Evolutionary conservation across 352 stramenopile genomes (phyloP).

Genomic region (Stephanocyclus meneghinianus): DNA sequence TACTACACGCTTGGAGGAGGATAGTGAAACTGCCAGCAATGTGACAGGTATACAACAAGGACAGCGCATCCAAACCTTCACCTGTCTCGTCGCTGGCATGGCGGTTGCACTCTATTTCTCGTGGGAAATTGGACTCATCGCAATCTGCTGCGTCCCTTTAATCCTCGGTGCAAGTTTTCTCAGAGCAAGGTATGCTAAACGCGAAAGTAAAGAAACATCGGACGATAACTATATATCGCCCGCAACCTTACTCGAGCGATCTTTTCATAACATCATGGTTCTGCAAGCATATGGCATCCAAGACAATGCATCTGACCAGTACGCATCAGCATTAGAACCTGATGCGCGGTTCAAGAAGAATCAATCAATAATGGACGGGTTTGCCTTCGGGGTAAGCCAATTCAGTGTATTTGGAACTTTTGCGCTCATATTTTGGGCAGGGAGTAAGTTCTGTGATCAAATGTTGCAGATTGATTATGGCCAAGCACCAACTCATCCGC

Average conservation of each 20-base stretch:
- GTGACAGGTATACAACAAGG: slow-evolving; percentile 39
- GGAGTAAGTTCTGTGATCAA: slow-evolving; percentile 7
- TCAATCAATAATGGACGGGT: slow-evolving; percentile 32
- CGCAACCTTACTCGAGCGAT: slow-evolving; percentile 35
- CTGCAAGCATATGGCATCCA: slow-evolving; percentile 47
- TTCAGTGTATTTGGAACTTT: slow-evolving; percentile 58
- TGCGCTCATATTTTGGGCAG: slow-evolving; percentile 50
- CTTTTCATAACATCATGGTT: slow-evolving; percentile 42
- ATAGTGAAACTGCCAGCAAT: slow-evolving; percentile 35
- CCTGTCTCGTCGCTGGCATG: slow-evolving; percentile 43
- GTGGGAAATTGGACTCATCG: slow-evolving; percentile 74
- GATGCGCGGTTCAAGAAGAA: slow-evolving; percentile 45
- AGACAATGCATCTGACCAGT: slow-evolving; percentile 28
- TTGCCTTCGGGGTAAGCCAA: slow-evolving; percentile 48
- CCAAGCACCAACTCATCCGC: no score
- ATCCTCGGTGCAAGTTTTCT: slow-evolving; percentile 56
- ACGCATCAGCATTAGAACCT: slow-evolving; percentile 30
- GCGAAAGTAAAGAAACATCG: slow-evolving; percentile 27
- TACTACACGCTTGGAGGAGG: slow-evolving; percentile 33
- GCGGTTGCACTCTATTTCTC: slow-evolving; percentile 60
- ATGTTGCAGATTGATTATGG: no score
- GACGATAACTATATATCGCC: slow-evolving; percentile 63
- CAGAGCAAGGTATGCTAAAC: slow-evolving; percentile 54
- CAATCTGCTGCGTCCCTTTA: slow-evolving; percentile 76
- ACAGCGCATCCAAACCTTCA: slow-evolving; percentile 37